These are phyloP conservation scores for Carex parvula DNA, from an alignment of 176 grass and related monocot species.

Conservation along the genomic window DNA sequence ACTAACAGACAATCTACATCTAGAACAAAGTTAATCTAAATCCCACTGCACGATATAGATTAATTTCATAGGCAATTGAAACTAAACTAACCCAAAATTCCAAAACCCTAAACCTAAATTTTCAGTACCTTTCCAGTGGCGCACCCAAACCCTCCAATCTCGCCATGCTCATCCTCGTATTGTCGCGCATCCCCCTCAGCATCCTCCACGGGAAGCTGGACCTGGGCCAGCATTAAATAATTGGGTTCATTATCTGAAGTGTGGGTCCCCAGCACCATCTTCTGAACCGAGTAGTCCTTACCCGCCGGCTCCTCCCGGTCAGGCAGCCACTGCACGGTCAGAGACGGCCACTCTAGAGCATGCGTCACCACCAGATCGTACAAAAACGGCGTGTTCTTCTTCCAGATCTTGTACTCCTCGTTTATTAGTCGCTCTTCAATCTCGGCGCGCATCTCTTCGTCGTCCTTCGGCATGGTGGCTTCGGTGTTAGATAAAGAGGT, in stretches of 20 bases:
- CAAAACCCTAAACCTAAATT: background rate
- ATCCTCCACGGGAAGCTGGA: conserved; percentile 80
- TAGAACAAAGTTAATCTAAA: background rate
- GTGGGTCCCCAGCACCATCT: conserved; percentile 90
- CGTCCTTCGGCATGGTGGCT: conserved; percentile 62
- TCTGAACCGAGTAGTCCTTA: conserved; percentile 90
- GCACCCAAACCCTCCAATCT: conserved; percentile 64
- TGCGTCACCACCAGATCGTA: conserved; percentile 97
- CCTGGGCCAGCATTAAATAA: conserved; percentile 90
- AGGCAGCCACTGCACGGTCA: conserved; percentile 94
- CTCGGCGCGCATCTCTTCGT: conserved; percentile 75
- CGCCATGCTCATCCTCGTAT: conserved; percentile 81
- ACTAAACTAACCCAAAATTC: background rate
- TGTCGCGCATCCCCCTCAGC: conserved; percentile 69
- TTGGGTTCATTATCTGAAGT: conserved; percentile 94
- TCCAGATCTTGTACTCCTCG: conserved; percentile 99
- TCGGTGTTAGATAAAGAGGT: conserved; percentile 6
- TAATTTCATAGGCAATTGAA: background rate
- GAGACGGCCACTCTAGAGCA: conserved; percentile 91
- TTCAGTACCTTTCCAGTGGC: conserved; percentile 49
- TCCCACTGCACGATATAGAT: background rate
- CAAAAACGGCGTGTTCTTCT: conserved; percentile 96
- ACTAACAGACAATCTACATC: background rate
- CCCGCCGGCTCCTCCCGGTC: conserved; percentile 67
- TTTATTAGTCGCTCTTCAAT: conserved; percentile 83